A percentile compares a stretch with the other conserved stretches of the same genome.
phyloP scores from a whole-genome alignment of 148 eudicot species.

The Nepenthes mirabilis region DNA sequence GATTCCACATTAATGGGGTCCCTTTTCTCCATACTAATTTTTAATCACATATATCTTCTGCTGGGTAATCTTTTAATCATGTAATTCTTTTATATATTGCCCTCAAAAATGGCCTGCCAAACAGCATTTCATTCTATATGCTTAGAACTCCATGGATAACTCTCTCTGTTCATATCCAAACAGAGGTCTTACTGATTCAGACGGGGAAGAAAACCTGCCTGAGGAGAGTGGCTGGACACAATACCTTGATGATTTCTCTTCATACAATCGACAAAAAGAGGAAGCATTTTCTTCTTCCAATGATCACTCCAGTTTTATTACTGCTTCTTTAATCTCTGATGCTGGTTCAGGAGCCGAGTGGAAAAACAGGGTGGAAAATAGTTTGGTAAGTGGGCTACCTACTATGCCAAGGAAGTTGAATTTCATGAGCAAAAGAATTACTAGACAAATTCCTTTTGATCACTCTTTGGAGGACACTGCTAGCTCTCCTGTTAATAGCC shows the following conservation, averaged over 20 bases:
- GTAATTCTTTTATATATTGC: too few relatives aligned
- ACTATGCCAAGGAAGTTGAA: slow-evolving; percentile 20
- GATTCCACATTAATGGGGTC: too few relatives aligned
- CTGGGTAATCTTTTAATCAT: too few relatives aligned
- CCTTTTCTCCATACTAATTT: too few relatives aligned
- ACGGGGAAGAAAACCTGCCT: neutral
- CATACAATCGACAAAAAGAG: neutral
- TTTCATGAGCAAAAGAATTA: slow-evolving; percentile 22
- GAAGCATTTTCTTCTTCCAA: neutral
- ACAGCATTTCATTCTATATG: too few relatives aligned
- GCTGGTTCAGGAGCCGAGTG: slow-evolving; percentile 44
- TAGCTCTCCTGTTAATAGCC: slow-evolving; percentile 76
- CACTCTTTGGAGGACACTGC: slow-evolving; percentile 83
- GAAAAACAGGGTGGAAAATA: slow-evolving; percentile 11
- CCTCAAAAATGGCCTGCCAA: too few relatives aligned
- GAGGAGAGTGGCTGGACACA: slow-evolving; percentile 75
- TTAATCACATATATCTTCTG: too few relatives aligned
- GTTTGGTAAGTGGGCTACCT: neutral
- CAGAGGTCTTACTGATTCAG: slow-evolving; percentile 1
- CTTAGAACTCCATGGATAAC: slow-evolving; percentile 12
- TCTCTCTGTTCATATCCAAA: slow-evolving; percentile 16
- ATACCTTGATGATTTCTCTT: slow-evolving; percentile 42
- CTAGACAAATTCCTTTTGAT: slow-evolving; percentile 25
- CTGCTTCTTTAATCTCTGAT: slow-evolving; percentile 47
- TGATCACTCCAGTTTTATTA: neutral